Evolutionary conservation across 2,329 filamentous ascomycete species (phyloP), one percentile per base, ranked within the genome.

Genomic region (Trichoderma pleuroti): DNA sequence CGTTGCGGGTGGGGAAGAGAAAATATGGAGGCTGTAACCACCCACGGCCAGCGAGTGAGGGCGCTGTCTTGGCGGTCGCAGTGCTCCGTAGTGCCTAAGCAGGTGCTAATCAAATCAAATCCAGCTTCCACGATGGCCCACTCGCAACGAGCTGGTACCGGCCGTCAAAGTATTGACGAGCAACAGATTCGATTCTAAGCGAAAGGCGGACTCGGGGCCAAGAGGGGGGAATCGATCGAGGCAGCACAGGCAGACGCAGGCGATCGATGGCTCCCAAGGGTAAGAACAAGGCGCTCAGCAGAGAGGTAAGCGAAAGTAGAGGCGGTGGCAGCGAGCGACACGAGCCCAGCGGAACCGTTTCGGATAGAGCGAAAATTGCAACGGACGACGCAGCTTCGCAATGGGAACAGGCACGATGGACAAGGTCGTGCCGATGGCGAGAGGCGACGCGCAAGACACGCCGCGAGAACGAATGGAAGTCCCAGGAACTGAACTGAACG

Each of bases 261-360:
- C 59, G 67, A 63, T 56, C 18, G 68, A n/a, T 26, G 34, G 18
- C 39, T 34, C 46, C 32, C 28, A 24, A 32, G 21, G 54, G 34
- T n/a, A 12, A 46, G 52, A 63, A 28, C 14, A 26, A 57, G 60
- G 36, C 60, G 24, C 68, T 36, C 60, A 28, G 34, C 46, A 36
- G 28, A 59, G 49, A 59, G 60, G 28, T 26, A 70, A 59, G 68
- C 68, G 60, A 70, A 34, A 70, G 61, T 54, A 30, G 57, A 36
- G 24, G 54, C 56, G 54, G 54, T 42, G 64, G 65, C 68, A 70
- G 52, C 68, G 68, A 70, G 68, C 61, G 68, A 70, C 68, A 65
- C 68, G 68, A 70, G 60, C 68, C 68, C 60, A 59, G 68, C 68
- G 52, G 34, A 59, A 59, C 68, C 68, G 68, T 70, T 62, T 71